These are phyloP conservation scores for Oryza rufipogon DNA, from an alignment of 176 grass and related monocot genomes.

Conservation along the genomic window DNA sequence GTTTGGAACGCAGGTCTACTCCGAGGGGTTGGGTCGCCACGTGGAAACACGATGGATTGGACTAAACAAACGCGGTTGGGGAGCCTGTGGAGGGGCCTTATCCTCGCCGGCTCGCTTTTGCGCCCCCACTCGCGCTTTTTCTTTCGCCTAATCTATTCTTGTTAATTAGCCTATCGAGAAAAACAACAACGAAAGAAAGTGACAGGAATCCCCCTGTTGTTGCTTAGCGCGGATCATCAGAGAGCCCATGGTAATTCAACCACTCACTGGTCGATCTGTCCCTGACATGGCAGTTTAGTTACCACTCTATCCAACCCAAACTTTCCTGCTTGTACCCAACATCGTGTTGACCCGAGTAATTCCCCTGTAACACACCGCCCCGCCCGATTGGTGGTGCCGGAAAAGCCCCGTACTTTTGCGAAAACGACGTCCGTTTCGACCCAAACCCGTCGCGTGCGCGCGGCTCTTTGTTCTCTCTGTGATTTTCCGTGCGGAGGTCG, in stretches of 20 bases:
- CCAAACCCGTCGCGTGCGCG: too few species aligned
- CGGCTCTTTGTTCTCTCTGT: too few species aligned
- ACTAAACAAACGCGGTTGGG: slow-evolving; percentile 44
- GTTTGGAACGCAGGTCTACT: neutral
- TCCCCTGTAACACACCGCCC: neutral
- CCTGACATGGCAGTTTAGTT: slow-evolving; percentile 45
- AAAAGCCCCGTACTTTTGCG: slow-evolving; percentile 34
- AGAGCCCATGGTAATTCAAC: slow-evolving; percentile 10
- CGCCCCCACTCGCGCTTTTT: slow-evolving; percentile 27
- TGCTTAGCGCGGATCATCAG: neutral
- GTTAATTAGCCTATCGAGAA: neutral
- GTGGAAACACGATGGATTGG: slow-evolving; percentile 76
- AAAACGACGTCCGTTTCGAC: slow-evolving; percentile 28
- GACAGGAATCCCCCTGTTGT: neutral
- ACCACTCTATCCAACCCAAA: slow-evolving; percentile 12
- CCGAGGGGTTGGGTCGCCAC: slow-evolving; percentile 44
- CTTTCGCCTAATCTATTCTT: neutral
- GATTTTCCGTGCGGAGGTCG: too few species aligned
- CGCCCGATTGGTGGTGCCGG: neutral
- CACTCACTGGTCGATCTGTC: slow-evolving; percentile 21
- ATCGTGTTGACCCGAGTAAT: slow-evolving; percentile 23
- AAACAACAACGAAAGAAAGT: neutral
- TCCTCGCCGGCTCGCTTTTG: slow-evolving; percentile 22
- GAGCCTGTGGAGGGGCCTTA: slow-evolving; percentile 23
- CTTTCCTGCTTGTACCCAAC: neutral